Conservation (phyloP, 2,329 filamentous ascomycete species). For the Neocatenulostroma microsporum region DNA sequence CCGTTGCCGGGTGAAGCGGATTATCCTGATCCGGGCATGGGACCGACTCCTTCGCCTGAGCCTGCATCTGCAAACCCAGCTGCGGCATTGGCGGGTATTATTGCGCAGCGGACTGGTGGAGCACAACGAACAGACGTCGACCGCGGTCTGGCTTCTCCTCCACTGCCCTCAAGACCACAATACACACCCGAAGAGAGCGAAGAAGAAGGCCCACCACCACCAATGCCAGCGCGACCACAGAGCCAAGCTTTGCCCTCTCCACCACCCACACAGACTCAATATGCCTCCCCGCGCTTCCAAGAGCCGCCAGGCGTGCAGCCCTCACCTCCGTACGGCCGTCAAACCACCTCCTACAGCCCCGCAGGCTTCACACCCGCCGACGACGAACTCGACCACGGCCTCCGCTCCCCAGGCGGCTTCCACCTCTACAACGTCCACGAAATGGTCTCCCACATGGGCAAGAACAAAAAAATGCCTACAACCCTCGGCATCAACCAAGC, state of each 20-base stretch:
- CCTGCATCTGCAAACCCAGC: slow-evolving; percentile 42
- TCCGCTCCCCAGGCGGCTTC: slow-evolving; percentile 60
- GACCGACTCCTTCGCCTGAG: slow-evolving; percentile 37
- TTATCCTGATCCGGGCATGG: slow-evolving; percentile 38
- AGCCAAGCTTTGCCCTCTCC: slow-evolving; percentile 50
- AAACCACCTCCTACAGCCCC: slow-evolving; percentile 21
- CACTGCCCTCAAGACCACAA: slow-evolving; percentile 47
- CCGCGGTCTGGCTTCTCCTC: slow-evolving; percentile 39
- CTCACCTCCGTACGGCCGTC: slow-evolving; percentile 51
- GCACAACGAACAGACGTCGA: slow-evolving; percentile 16
- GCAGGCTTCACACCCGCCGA: slow-evolving; percentile 8
- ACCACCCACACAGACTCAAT: slow-evolving; percentile 28
- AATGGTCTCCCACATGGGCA: slow-evolving; percentile 94
- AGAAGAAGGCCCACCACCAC: slow-evolving; percentile 52
- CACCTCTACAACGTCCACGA: slow-evolving; percentile 96
- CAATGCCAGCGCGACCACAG: slow-evolving; percentile 55
- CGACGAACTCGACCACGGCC: slow-evolving; percentile 5
- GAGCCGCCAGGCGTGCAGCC: slow-evolving; percentile 38
- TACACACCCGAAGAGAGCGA: slow-evolving; percentile 62
- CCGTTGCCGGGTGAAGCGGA: slow-evolving; percentile 34
- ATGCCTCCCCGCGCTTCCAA: slow-evolving; percentile 32
- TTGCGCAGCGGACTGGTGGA: slow-evolving; percentile 41
- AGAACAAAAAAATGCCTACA: slow-evolving; percentile 97
- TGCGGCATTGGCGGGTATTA: slow-evolving; percentile 49
- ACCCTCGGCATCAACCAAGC: slow-evolving; percentile 87